Evolutionary conservation across 495 filamentous ascomycete species (phyloP).

Genomic region (Chaetomium fimeti): DNA sequence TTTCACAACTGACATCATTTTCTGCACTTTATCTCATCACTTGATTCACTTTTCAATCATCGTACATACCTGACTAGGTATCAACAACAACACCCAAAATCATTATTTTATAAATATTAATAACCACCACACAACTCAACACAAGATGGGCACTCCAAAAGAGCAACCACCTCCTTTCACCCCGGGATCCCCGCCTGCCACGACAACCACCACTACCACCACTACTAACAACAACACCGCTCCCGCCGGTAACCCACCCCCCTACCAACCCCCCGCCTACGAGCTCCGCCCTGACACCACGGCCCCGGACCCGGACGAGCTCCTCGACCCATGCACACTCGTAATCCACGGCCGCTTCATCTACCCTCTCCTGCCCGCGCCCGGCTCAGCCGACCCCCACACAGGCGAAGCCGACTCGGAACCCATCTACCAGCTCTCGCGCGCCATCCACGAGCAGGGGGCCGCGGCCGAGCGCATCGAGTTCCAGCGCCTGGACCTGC

Average conservation of each 20-base stretch:
- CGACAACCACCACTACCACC: background rate
- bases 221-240: background rate
- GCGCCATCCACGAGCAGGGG: constrained; percentile 29
- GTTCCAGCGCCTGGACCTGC: constrained; percentile 34
- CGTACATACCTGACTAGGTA: background rate
- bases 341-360: constrained; percentile 32
- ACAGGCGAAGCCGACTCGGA: constrained; percentile 25
- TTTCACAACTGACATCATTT: background rate
- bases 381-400: background rate
- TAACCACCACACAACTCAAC: background rate
- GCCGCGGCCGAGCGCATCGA: constrained; percentile 23
- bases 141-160: background rate
- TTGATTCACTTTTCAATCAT: background rate
- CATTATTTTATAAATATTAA: background rate
- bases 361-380: constrained; percentile 13
- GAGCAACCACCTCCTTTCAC: background rate
- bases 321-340: constrained; percentile 32
- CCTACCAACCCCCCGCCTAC: constrained; percentile 7
- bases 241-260: background rate
- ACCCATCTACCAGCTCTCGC: constrained; percentile 35
- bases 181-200: background rate
- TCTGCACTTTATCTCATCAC: too few relatives aligned
- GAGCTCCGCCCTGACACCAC: background rate
- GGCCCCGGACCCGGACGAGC: constrained; percentile 26
- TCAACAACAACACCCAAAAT: background rate